Percentiles rank a stretch among this genome's conserved stretches.
Evolutionary conservation across 1,284 basidiomycete genomes (phyloP).

Genomic region (Porodaedalea pini): DNA sequence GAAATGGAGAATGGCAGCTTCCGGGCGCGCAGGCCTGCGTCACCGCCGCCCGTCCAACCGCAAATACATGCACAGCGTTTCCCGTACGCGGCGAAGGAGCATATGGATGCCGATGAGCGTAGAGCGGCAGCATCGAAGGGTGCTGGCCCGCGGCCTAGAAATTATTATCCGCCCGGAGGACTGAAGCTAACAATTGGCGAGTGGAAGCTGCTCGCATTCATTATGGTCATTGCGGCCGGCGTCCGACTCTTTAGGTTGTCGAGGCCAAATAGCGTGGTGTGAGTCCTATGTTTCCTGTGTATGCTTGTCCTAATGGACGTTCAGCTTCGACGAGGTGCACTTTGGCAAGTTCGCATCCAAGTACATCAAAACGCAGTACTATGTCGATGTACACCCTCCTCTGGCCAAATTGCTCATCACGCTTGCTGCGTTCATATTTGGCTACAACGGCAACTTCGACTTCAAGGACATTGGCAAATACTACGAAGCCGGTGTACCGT

Average conservation of each 20-base stretch:
- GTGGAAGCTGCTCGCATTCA: slow-evolving; percentile 63
- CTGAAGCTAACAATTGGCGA: slow-evolving; percentile 63
- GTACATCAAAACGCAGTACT: slow-evolving; percentile 88
- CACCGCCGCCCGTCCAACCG: slow-evolving; percentile 51
- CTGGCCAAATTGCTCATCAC: slow-evolving; percentile 95
- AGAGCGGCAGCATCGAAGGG: slow-evolving; percentile 66
- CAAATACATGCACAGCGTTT: slow-evolving; percentile 49
- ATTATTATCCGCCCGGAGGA: slow-evolving; percentile 55
- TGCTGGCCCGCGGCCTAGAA: slow-evolving; percentile 49
- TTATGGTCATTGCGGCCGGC: slow-evolving; percentile 64
- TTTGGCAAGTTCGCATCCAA: slow-evolving; percentile 94
- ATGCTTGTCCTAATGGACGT: neutral
- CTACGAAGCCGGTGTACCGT: slow-evolving; percentile 81
- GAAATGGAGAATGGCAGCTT: slow-evolving; percentile 25
- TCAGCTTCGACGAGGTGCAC: slow-evolving; percentile 94
- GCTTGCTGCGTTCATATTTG: slow-evolving; percentile 80
- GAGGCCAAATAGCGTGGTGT: slow-evolving; percentile 87
- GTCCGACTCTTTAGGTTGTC: slow-evolving; percentile 81
- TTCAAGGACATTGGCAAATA: slow-evolving; percentile 97
- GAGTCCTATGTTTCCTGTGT: slow-evolving; percentile 34
- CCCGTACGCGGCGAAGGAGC: slow-evolving; percentile 56
- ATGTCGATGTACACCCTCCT: slow-evolving; percentile 97
- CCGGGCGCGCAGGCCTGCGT: slow-evolving; percentile 59
- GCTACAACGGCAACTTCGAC: slow-evolving; percentile 94
- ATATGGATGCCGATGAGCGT: slow-evolving; percentile 69